Conservation (phyloP, 768 basidiomycete species). For the Termitomyces sp. region DNA sequence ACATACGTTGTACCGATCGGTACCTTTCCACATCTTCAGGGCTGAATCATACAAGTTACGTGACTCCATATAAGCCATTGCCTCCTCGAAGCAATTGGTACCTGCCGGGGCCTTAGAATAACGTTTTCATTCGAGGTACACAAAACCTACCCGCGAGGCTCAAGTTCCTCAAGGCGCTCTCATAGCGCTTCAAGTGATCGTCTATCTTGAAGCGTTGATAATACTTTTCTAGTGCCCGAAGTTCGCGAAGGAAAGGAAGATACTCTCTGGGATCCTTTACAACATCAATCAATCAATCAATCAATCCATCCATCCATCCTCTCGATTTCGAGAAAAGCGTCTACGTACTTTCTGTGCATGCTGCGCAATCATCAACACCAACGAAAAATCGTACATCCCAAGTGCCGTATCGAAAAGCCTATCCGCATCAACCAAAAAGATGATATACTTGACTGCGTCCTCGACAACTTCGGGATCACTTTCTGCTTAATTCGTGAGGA, state of each 20-base stretch:
- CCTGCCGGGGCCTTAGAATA: conserved; percentile 36
- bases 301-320: no score
- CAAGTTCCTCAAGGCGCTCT: conserved; percentile 72
- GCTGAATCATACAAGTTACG: conserved; percentile 75
- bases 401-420: conserved; percentile 89
- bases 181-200: conserved; percentile 77
- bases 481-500: conserved; percentile 27
- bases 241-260: conserved; percentile 90
- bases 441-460: conserved; percentile 97
- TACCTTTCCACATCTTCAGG: conserved; percentile 67
- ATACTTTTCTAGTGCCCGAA: conserved; percentile 71
- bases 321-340: neutral
- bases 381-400: conserved; percentile 97
- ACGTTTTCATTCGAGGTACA: neutral
- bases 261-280: conserved; percentile 94
- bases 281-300: neutral
- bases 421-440: conserved; percentile 94
- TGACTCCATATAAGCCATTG: conserved; percentile 70
- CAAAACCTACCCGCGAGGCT: conserved; percentile 55
- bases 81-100: conserved; percentile 69
- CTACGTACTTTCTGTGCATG: conserved; percentile 84
- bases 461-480: conserved; percentile 75
- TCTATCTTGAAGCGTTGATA: conserved; percentile 92
- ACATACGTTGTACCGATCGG: conserved; percentile 57
- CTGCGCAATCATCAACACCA: conserved; percentile 95